These are phyloP conservation scores for Melampsora americana DNA, from an alignment of 1,284 basidiomycete genomes.

Conservation along the genomic window DNA sequence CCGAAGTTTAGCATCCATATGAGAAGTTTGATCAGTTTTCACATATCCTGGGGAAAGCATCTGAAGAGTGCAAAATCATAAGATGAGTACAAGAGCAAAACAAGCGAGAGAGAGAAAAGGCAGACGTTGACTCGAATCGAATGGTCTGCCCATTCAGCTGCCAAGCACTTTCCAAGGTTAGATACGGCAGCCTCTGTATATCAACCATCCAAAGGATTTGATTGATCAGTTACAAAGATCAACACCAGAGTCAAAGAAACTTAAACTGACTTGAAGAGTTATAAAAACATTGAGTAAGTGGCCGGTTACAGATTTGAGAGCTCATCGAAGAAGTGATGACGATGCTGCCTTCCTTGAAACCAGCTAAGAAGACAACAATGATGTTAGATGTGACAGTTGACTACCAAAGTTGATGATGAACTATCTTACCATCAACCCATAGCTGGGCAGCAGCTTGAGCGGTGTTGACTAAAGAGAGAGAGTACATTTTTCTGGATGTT, in stretches of 20 bases:
- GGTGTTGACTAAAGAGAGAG: constrained; percentile 49
- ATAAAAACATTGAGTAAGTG: constrained; percentile 40
- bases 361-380: constrained; percentile 37
- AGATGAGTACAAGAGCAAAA: constrained; percentile 40
- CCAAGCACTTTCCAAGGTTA: constrained; percentile 54
- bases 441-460: constrained; percentile 53
- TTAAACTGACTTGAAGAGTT: constrained; percentile 28
- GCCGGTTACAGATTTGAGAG: constrained; percentile 48
- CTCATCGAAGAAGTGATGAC: constrained; percentile 54
- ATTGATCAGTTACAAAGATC: not conserved
- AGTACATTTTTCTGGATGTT: not conserved
- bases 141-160: constrained; percentile 53
- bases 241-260: not conserved
- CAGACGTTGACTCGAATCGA: constrained; percentile 54
- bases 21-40: constrained; percentile 54
- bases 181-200: constrained; percentile 50
- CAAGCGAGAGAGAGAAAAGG: constrained; percentile 13
- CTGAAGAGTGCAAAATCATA: not conserved
- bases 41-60: constrained; percentile 47
- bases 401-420: too few species aligned
- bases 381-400: not conserved
- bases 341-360: constrained; percentile 53
- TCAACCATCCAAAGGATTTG: constrained; percentile 40
- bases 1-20: constrained; percentile 53
- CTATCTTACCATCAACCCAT: constrained; percentile 50